Evolutionary conservation across 441 rosid genomes (phyloP), one percentile per base, ranked within the genome.

Genomic region (Metrosideros polymorpha): DNA sequence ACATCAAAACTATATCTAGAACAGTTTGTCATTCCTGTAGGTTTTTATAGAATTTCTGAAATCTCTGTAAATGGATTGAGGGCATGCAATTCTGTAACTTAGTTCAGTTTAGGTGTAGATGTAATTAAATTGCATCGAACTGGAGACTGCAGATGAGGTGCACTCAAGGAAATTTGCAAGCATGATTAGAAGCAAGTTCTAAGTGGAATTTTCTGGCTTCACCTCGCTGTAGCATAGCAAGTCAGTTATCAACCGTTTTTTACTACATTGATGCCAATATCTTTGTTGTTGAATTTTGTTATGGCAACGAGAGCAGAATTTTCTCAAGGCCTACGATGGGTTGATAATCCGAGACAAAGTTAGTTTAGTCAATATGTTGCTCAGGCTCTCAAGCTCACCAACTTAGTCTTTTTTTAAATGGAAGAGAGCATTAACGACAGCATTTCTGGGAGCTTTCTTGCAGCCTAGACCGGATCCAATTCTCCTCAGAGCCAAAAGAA

Each of bases 381-480:
- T 39, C 9, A 6, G 47, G n/a, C 79, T 71, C 47, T 42, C n/a
- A 22, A 39, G 47, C 84, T 82, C 42, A 49, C 56, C 22, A 7
- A 49, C 14, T 29, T 50, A 7, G 9, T 59, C 12, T 32, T 57
- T 24, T 24, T 10, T 5, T 3, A 66, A 47, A 43, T 1, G 35
- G 56, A 51, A 29, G 35, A 25, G 39, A 82, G 53, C 55, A 25
- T 52, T 45, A 13, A 52, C 29, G 27, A 15, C 53, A 24, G 29
- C 82, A 43, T 30, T 25, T 82, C 8, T 32, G 29, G 17, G 32
- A 45, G 57, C 52, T 56, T 45, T 29, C 51, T 89, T 90, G 93
- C 94, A 94, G 97, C 89, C 89, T 12, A 94, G 91, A 90, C 91
- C 93, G 27, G 90, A 91, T 59, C 87, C 94, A 84, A 86, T 86